Evolutionary conservation across 2,329 filamentous ascomycete genomes (phyloP).

Genomic region (Rhynchosporium secalis): DNA sequence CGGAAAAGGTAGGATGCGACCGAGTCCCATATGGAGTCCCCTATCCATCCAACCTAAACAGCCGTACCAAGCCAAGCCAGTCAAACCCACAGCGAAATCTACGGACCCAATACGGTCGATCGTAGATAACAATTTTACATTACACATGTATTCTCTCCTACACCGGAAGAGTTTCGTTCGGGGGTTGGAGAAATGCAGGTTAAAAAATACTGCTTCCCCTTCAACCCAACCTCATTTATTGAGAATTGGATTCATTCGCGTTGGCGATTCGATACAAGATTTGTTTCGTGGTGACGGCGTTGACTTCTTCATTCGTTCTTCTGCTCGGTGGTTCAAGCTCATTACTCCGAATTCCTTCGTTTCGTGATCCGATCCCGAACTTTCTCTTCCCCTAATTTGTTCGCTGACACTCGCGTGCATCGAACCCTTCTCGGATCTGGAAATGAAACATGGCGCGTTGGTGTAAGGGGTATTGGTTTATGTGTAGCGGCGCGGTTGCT

Average conservation of each 20-base stretch:
- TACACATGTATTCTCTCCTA: slow-evolving; percentile 9
- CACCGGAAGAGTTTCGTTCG: not conserved
- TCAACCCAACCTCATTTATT: slow-evolving; percentile 15
- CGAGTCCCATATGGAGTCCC: not conserved
- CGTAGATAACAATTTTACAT: slow-evolving; percentile 16
- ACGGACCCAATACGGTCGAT: slow-evolving; percentile 26
- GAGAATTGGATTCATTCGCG: slow-evolving; percentile 3
- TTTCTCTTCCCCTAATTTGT: not conserved
- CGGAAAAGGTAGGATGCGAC: not conserved
- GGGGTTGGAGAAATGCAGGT: not conserved
- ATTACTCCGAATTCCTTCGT: not conserved
- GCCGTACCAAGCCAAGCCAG: slow-evolving; percentile 13
- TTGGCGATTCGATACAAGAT: slow-evolving; percentile 22
- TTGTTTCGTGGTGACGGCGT: slow-evolving; percentile 24
- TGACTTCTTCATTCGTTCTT: slow-evolving; percentile 6
- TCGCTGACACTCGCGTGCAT: not conserved
- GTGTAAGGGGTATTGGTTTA: slow-evolving; percentile 27
- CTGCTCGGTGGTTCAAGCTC: not conserved
- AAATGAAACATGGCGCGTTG: slow-evolving; percentile 33
- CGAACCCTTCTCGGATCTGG: slow-evolving; percentile 22
- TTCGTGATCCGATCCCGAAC: not conserved
- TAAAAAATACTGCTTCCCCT: not conserved
- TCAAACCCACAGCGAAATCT: slow-evolving; percentile 17
- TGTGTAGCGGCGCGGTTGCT: slow-evolving; percentile 20
- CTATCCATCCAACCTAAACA: not conserved